Percentiles rank a stretch among this genome's conserved stretches.
Evolutionary conservation across 1,139 yeast genomes (phyloP).

Genomic region (Cylindricascospora bacillispora): DNA sequence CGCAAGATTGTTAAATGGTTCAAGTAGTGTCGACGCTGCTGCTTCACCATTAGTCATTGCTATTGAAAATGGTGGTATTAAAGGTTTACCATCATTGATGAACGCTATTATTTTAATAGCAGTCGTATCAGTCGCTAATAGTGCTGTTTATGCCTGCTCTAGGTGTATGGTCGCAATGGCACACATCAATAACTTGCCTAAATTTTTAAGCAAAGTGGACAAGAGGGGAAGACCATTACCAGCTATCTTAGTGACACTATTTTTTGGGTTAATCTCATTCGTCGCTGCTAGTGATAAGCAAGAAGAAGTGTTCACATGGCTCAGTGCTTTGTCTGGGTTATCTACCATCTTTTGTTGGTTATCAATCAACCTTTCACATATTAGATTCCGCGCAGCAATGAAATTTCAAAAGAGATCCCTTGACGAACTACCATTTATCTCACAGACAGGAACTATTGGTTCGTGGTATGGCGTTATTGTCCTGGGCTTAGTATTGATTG

Average conservation of each 20-base stretch:
- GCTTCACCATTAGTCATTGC: conserved; percentile 46
- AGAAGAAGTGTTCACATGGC: conserved; percentile 50
- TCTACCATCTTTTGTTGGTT: conserved; percentile 60
- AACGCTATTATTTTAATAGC: conserved; percentile 44
- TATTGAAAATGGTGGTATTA: conserved; percentile 36
- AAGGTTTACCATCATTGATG: conserved; percentile 38
- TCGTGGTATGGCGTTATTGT: conserved; percentile 38
- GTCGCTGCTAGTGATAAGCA: conserved; percentile 49
- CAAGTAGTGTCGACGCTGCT: conserved; percentile 37
- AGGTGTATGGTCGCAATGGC: conserved; percentile 58
- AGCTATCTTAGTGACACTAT: conserved; percentile 39
- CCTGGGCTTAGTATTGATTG: conserved; percentile 38
- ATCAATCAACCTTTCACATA: conserved; percentile 44
- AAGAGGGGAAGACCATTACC: conserved; percentile 52
- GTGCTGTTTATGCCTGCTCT: conserved; percentile 53
- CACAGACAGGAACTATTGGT: conserved; percentile 44
- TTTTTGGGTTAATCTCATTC: conserved; percentile 47
- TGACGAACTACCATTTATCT: conserved; percentile 39
- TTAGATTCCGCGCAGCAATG: conserved; percentile 53
- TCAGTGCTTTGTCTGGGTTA: conserved; percentile 52
- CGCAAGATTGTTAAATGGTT: conserved; percentile 34
- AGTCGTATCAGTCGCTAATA: conserved; percentile 55
- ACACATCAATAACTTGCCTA: conserved; percentile 52
- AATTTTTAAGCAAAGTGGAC: conserved; percentile 44
- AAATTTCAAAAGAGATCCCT: conserved; percentile 37